phyloP scores from a whole-genome alignment of 495 filamentous ascomycete species.

The Massariosphaeria phaeospora region DNA sequence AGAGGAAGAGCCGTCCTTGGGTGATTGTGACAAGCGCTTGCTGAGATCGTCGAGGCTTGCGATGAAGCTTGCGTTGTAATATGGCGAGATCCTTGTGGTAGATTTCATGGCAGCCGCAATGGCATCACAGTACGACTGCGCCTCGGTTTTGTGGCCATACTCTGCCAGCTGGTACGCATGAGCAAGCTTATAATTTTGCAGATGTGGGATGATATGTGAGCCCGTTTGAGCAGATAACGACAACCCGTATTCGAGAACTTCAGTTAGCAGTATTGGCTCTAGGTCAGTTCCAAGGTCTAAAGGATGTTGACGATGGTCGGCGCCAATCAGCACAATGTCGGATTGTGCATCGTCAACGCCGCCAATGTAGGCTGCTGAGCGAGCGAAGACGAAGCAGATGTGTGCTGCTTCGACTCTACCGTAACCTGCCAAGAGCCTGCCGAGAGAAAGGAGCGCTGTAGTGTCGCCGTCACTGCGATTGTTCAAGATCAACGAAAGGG shows the following conservation, averaged over 20 bases:
- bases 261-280: slow-evolving; percentile 80
- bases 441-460: slow-evolving; percentile 70
- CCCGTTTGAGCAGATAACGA: slow-evolving; percentile 54
- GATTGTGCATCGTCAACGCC: slow-evolving; percentile 78
- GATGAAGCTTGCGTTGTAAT: slow-evolving; percentile 72
- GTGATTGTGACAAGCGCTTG: slow-evolving; percentile 74
- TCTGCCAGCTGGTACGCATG: slow-evolving; percentile 82
- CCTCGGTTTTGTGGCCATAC: slow-evolving; percentile 72
- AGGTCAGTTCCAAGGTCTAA: slow-evolving; percentile 67
- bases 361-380: slow-evolving; percentile 58
- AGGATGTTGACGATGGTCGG: slow-evolving; percentile 64
- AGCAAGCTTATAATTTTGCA: slow-evolving; percentile 82
- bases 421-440: slow-evolving; percentile 78
- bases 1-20: slow-evolving; percentile 60
- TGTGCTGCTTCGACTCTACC: slow-evolving; percentile 86
- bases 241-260: slow-evolving; percentile 85
- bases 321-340: slow-evolving; percentile 76
- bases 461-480: slow-evolving; percentile 79
- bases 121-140: slow-evolving; percentile 84
- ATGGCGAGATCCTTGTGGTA: slow-evolving; percentile 75
- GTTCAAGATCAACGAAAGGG: slow-evolving; percentile 73
- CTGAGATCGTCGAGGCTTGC: slow-evolving; percentile 74
- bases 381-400: slow-evolving; percentile 68
- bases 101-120: slow-evolving; percentile 74
- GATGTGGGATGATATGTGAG: slow-evolving; percentile 63